Evolutionary conservation across 2,329 filamentous ascomycete genomes (phyloP).

Genomic region (Cladosporium sp.): DNA sequence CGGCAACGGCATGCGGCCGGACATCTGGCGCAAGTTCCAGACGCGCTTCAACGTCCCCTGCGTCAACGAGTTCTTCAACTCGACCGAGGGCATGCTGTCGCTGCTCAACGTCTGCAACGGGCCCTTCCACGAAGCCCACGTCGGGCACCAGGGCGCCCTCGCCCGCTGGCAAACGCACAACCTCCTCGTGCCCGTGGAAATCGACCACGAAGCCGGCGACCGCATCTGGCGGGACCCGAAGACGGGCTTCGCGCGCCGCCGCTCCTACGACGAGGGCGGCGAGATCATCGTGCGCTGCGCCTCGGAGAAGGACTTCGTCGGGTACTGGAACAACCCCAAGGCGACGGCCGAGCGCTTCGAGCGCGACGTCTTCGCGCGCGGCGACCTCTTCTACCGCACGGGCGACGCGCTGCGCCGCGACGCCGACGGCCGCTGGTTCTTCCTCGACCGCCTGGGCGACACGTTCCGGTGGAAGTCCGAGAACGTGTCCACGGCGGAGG

Average conservation of each 20-base stretch:
- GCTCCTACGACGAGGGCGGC: constrained; percentile 62
- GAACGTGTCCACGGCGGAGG: constrained; percentile 45
- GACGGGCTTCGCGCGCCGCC: constrained; percentile 61
- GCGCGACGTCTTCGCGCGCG: constrained; percentile 42
- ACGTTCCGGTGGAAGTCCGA: constrained; percentile 47
- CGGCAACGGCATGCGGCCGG: constrained; percentile 62
- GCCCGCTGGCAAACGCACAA: constrained; percentile 49
- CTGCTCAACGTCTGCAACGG: constrained; percentile 43
- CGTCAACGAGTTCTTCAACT: constrained; percentile 71
- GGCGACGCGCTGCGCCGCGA: constrained; percentile 42
- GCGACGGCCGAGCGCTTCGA: constrained; percentile 55
- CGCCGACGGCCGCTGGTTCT: constrained; percentile 42
- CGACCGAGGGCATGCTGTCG: constrained; percentile 63
- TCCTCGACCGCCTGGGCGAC: constrained; percentile 44
- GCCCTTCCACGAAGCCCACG: constrained; percentile 56
- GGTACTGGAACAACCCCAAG: constrained; percentile 62
- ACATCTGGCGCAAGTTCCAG: constrained; percentile 61
- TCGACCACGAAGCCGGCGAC: constrained; percentile 62
- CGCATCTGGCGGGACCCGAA: constrained; percentile 55
- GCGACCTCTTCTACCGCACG: constrained; percentile 45
- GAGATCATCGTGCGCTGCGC: constrained; percentile 65
- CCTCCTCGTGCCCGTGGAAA: constrained; percentile 58
- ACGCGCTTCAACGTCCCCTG: constrained; percentile 57
- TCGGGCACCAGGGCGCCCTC: constrained; percentile 66
- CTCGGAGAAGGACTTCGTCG: constrained; percentile 54